Percentiles rank a stretch among this genome's conserved stretches.
Conservation (phyloP, 1,284 basidiomycete species). For the Cryptococcus sp. region DNA sequence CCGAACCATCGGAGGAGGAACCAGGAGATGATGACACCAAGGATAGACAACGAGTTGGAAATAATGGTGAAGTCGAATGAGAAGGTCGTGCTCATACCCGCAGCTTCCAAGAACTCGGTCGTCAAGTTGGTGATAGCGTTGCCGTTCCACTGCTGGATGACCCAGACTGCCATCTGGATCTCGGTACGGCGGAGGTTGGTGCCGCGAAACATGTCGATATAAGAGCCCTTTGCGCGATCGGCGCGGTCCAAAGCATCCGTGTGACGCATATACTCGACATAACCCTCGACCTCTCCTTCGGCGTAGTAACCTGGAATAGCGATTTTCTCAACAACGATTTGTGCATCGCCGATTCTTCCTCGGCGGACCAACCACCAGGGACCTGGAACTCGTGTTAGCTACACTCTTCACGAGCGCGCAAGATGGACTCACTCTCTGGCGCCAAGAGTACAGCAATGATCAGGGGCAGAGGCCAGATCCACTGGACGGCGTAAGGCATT, state of each 20-base stretch:
- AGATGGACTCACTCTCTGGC: constrained; percentile 5
- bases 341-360: constrained; percentile 18
- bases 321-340: constrained; percentile 13
- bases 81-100: constrained; percentile 37
- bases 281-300: constrained; percentile 14
- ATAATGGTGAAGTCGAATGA: constrained; percentile 45
- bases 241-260: constrained; percentile 29
- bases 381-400: no score
- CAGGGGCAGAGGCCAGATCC: constrained; percentile 2
- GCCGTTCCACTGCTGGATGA: constrained; percentile 4
- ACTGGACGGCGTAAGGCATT: constrained; percentile 47
- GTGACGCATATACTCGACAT: constrained; percentile 30
- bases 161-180: constrained; percentile 27
- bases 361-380: no score
- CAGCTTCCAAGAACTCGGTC: constrained; percentile 38
- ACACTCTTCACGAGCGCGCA: constrained; percentile 6
- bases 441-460: background rate
- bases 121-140: constrained; percentile 1
- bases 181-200: constrained; percentile 54
- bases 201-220: constrained; percentile 54
- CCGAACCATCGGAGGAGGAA: constrained; percentile 39
- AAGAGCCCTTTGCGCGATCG: constrained; percentile 46
- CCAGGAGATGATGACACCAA: constrained; percentile 49
- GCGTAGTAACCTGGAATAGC: constrained; percentile 12
- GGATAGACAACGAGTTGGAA: constrained; percentile 32